Evolutionary conservation across 164 flowering plant species (phyloP), one percentile per base, ranked within the genome.

Genomic region (Dillenia suffruticosa): DNA sequence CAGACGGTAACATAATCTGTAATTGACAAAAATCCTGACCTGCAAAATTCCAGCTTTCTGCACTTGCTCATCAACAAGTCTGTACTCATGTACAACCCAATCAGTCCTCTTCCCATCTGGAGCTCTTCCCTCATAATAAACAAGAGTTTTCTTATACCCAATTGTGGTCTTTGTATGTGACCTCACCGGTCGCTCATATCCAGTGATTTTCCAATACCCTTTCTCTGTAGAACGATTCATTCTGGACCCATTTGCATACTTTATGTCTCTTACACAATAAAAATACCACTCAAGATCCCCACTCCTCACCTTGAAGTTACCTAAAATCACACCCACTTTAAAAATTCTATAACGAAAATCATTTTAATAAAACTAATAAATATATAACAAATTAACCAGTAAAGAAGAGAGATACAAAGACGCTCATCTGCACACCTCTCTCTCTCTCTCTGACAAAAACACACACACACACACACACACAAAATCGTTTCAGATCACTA

Each of bases 191-290:
- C 86, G 65, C 54, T 82, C 86, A 51, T 82, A 79, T 11, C 86
- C 86, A 1, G 86, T 82, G 7, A 84, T 80, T 62, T 82, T 82
- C 86, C 86, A 82, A 62, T 82, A 82, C 17, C 86, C 86, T 62
- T 74, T 59, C 44, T 54, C 55, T 3, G 86, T 82, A 5, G 86
- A 79, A 40, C 86, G 69, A 53, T 80, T 82, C 82, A 80, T 76
- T 58, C 86, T 77, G 0, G 80, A 77, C 9, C 86, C 86, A 76
- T 82, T 81, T 7, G 74, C 81, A 56, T 81, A 81, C 72, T 81
- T 81, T 70, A 63, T 76, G 54, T 81, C 85, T 64, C 72, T 49
- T 15, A 76, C 70, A 72, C 83, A 71, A 47, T 74, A 81, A 52
- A 81, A 81, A 65, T 79, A 81, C 83, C 80, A 81, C 58, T 81